Conservation (phyloP, 768 basidiomycete genomes). For the Russula brevipes region DNA sequence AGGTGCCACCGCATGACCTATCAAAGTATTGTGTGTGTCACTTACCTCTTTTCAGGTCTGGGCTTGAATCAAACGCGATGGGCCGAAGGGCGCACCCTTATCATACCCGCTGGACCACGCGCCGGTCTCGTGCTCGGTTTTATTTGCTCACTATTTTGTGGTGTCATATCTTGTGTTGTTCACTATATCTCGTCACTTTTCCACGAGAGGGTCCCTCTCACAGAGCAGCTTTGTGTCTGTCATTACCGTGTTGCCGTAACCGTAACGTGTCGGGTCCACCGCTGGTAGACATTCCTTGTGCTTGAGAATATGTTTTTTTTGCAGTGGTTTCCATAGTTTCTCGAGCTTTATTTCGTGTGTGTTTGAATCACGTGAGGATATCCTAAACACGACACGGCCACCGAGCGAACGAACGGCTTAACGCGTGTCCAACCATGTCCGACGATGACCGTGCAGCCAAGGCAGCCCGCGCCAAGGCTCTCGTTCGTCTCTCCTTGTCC, state of each 20-base stretch:
- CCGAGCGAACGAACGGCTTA: neutral
- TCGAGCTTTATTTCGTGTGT: neutral
- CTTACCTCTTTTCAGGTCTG: constrained; percentile 53
- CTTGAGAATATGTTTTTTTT: constrained; percentile 27
- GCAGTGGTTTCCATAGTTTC: constrained; percentile 30
- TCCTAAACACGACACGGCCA: neutral
- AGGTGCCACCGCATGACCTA: constrained; percentile 48
- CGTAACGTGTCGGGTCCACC: constrained; percentile 34
- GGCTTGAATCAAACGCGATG: constrained; percentile 49
- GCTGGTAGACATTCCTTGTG: constrained; percentile 28
- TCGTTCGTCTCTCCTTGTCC: constrained; percentile 45
- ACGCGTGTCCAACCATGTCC: constrained; percentile 30
- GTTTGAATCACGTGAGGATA: constrained; percentile 15
- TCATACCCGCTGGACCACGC: constrained; percentile 22
- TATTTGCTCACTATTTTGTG: constrained; percentile 34
- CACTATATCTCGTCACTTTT: constrained; percentile 45
- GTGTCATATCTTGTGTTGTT: constrained; percentile 44
- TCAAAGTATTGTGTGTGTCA: constrained; percentile 9
- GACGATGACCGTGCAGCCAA: constrained; percentile 79
- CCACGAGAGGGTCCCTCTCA: constrained; percentile 31
- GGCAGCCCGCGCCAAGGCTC: constrained; percentile 76
- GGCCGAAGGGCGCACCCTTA: constrained; percentile 9
- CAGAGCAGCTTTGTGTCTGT: constrained; percentile 54
- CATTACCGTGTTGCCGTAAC: constrained; percentile 43
- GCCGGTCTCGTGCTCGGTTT: constrained; percentile 13